Evolutionary conservation across 225 moss, liverwort and hornwort genomes (phyloP).

Genomic region (Bryum argenteum): DNA sequence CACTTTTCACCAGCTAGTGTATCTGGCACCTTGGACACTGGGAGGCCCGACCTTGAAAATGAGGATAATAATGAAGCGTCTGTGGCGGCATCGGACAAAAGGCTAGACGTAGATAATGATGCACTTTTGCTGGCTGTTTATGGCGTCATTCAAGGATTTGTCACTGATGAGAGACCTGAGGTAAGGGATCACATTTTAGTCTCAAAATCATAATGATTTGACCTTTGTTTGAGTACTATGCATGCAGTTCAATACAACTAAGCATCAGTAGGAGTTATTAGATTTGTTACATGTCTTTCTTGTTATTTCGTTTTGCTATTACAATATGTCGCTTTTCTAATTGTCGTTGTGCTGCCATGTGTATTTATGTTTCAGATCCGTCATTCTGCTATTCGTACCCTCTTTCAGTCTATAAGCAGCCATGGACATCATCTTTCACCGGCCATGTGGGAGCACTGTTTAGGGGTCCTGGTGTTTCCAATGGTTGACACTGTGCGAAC

Average conservation of each 20-base stretch:
- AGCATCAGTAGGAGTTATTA: not conserved
- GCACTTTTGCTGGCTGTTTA: constrained; percentile 89
- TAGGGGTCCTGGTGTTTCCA: constrained; percentile 83
- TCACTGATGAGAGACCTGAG: constrained; percentile 96
- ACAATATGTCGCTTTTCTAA: not conserved
- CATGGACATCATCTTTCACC: constrained; percentile 84
- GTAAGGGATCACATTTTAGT: constrained; percentile 45
- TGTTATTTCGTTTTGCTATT: not conserved
- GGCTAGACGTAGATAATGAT: constrained; percentile 88
- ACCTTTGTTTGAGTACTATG: too few species aligned
- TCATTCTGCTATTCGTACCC: constrained; percentile 94
- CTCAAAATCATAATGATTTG: not conserved
- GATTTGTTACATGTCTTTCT: constrained; percentile 1
- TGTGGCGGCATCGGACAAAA: constrained; percentile 50
- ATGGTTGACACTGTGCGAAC: constrained; percentile 84
- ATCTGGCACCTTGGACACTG: constrained; percentile 43
- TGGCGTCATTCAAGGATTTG: constrained; percentile 91
- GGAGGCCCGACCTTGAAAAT: constrained; percentile 46
- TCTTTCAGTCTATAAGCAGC: constrained; percentile 94
- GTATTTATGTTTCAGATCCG: constrained; percentile 55
- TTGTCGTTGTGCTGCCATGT: constrained; percentile 33
- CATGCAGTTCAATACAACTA: constrained; percentile 9
- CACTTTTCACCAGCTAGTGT: constrained; percentile 38
- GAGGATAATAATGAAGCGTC: constrained; percentile 43
- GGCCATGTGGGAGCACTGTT: constrained; percentile 92